Percentiles rank a stretch among this genome's conserved stretches.
Conservation (phyloP, 345 rosid species). For the Euphorbia lathyris region DNA sequence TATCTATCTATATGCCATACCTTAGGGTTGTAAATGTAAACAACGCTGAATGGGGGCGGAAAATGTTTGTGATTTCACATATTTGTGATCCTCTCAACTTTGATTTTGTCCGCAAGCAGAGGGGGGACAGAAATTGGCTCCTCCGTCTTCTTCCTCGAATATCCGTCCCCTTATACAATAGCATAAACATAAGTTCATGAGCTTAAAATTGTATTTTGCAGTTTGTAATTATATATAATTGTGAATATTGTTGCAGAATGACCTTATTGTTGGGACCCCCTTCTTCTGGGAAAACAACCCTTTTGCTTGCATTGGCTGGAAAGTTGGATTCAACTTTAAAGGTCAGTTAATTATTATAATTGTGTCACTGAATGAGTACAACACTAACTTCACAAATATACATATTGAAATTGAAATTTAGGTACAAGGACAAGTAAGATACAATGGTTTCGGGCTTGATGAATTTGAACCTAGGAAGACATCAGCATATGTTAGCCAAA, state of each 20-base stretch:
- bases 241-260: constrained; percentile 35
- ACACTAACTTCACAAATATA: not conserved
- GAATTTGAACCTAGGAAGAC: constrained; percentile 80
- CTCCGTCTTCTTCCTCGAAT: no score
- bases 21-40: no score
- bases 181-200: no score
- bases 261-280: constrained; percentile 60
- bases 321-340: constrained; percentile 34
- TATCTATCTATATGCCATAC: not conserved
- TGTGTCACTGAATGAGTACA: not conserved
- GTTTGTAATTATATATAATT: not conserved
- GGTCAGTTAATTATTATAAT: constrained; percentile 20
- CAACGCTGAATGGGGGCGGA: no score
- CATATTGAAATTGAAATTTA: not conserved
- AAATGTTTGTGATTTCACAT: no score
- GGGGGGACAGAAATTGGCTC: no score
- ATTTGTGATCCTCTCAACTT: no score
- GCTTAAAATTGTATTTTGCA: no score
- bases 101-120: no score
- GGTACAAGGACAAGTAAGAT: constrained; percentile 33
- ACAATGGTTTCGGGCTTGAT: constrained; percentile 60
- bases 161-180: no score
- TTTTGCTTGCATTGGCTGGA: constrained; percentile 47
- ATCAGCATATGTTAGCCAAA: constrained; percentile 85
- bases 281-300: constrained; percentile 54